These are phyloP conservation scores for Lactifluus rugatus DNA, from an alignment of 768 basidiomycete species.

Conservation along the genomic window DNA sequence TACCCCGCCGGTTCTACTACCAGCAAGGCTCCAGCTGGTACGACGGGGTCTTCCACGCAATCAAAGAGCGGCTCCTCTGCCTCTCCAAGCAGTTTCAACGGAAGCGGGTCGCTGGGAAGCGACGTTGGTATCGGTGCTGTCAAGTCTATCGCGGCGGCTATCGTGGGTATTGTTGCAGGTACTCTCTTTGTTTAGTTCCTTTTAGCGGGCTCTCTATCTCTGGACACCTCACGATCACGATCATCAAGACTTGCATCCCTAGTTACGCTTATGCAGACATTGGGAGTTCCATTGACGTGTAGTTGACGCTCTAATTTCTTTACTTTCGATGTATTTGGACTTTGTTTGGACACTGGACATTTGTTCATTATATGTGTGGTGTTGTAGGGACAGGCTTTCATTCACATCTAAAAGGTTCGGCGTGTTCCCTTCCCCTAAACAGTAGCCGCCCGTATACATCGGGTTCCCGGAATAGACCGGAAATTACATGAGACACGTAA, in stretches of 20 bases:
- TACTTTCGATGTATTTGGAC: constrained; percentile 2
- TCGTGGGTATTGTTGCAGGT: constrained; percentile 11
- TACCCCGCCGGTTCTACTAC: not conserved
- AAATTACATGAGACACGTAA: too few relatives aligned
- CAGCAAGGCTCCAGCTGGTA: not conserved
- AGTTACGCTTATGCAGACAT: not conserved
- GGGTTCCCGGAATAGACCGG: too few relatives aligned
- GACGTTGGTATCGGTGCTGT: not conserved
- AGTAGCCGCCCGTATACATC: too few relatives aligned
- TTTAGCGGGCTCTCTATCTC: not conserved
- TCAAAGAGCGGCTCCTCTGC: not conserved
- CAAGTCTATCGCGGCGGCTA: not conserved
- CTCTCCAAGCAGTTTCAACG: constrained; percentile 9
- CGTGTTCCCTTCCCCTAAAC: too few relatives aligned
- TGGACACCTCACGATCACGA: constrained; percentile 9
- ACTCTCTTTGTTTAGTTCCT: constrained; percentile 2
- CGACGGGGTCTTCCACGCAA: not conserved
- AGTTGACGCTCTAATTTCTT: not conserved
- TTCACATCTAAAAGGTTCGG: too few relatives aligned
- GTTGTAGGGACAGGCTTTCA: too few relatives aligned
- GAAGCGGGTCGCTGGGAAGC: not conserved
- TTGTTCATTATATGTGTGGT: not conserved
- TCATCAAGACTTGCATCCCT: not conserved
- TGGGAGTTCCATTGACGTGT: not conserved
- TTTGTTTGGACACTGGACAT: not conserved